Conservation (phyloP, 2,329 filamentous ascomycete species). For the Tympanopsis confertula region DNA sequence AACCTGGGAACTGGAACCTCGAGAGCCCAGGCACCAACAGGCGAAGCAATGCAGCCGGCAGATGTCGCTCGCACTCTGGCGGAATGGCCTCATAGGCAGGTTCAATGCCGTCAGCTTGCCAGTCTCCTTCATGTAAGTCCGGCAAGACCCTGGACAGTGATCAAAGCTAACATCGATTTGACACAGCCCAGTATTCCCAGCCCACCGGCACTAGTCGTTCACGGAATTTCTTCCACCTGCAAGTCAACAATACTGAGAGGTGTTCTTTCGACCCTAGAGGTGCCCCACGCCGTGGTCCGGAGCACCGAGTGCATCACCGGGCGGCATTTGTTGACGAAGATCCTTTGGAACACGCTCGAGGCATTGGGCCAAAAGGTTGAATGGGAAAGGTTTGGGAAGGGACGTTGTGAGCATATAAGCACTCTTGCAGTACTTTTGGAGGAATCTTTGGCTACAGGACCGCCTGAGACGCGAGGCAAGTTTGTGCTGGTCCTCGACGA, state of each 20-base stretch:
- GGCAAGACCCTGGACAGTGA: background rate
- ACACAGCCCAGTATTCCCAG: background rate
- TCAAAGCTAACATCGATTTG: background rate
- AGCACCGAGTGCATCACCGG: slow-evolving; percentile 30
- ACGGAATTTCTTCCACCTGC: background rate
- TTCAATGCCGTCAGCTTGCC: background rate
- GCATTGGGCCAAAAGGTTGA: slow-evolving; percentile 20
- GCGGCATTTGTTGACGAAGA: slow-evolving; percentile 29
- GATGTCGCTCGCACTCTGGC: no score
- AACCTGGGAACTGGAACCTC: no score
- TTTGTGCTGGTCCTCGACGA: slow-evolving; percentile 51
- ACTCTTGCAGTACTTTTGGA: slow-evolving; percentile 38
- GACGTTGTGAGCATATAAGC: slow-evolving; percentile 46
- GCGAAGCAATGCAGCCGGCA: no score
- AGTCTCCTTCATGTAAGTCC: background rate
- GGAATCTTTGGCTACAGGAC: slow-evolving; percentile 18
- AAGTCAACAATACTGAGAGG: background rate
- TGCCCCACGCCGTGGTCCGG: slow-evolving; percentile 24
- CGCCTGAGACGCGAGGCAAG: slow-evolving; percentile 16
- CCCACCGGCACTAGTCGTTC: background rate
- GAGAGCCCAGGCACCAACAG: no score
- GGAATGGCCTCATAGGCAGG: background rate
- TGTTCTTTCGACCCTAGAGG: background rate
- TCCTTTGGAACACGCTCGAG: slow-evolving; percentile 23
- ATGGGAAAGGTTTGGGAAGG: slow-evolving; percentile 23